Conservation (phyloP, 192 early-diverging fungal species). For the Coemansia sp. region DNA sequence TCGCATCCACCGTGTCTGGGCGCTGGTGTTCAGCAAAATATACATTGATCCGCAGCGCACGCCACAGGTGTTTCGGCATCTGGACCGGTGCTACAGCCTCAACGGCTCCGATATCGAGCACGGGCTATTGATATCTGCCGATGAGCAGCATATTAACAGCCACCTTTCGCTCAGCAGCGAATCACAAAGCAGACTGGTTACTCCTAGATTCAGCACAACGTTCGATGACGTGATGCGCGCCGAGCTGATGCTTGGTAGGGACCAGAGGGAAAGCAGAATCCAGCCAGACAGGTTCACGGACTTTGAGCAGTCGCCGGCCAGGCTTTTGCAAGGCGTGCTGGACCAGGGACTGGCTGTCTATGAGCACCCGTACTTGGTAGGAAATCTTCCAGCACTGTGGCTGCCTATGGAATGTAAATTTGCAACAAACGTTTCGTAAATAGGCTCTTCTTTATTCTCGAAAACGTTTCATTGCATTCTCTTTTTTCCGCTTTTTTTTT, state of each 20-base stretch:
- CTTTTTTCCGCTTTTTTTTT: not conserved
- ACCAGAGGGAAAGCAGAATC: conserved; percentile 65
- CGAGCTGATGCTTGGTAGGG: conserved; percentile 47
- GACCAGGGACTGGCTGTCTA: conserved; percentile 71
- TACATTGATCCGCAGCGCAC: conserved; percentile 41
- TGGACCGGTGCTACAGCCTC: conserved; percentile 45
- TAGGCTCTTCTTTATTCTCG: too few species aligned
- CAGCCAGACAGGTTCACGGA: conserved; percentile 68
- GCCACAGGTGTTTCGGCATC: conserved; percentile 28
- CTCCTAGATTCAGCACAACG: conserved; percentile 40
- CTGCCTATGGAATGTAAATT: conserved; percentile 56
- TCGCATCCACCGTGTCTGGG: conserved; percentile 4
- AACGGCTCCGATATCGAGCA: conserved; percentile 5
- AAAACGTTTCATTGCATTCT: not conserved
- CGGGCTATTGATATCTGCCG: not conserved
- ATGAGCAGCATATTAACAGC: conserved; percentile 3
- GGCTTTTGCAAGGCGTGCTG: conserved; percentile 65
- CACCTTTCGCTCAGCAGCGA: conserved; percentile 1
- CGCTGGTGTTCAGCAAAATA: conserved; percentile 38
- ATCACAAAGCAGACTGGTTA: not conserved
- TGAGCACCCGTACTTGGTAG: conserved; percentile 65
- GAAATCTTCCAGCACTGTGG: conserved; percentile 70
- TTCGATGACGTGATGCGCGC: conserved; percentile 40
- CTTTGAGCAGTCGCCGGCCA: conserved; percentile 72
- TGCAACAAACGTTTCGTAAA: too few species aligned